phyloP scores from a whole-genome alignment of 1,284 basidiomycete species.

The Irpex sp. region DNA sequence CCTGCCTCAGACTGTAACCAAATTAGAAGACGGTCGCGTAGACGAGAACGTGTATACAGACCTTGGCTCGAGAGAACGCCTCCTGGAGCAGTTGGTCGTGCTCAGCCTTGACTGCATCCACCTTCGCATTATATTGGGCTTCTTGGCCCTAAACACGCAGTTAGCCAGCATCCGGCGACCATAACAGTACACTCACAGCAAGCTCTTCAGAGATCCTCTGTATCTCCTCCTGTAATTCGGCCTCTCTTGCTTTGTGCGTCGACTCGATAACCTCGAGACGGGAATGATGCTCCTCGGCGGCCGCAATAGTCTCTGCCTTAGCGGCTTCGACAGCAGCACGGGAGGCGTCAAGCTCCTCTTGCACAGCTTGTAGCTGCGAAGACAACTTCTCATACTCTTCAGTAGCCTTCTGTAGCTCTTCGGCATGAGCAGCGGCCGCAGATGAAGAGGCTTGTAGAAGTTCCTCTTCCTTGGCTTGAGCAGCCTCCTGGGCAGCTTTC shows the following conservation, averaged over 20 bases:
- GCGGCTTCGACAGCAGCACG: slow-evolving; percentile 45
- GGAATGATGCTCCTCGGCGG: slow-evolving; percentile 42
- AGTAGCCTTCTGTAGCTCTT: slow-evolving; percentile 39
- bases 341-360: slow-evolving; percentile 42
- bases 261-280: slow-evolving; percentile 41
- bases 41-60: slow-evolving; percentile 21
- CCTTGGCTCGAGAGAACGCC: slow-evolving; percentile 77
- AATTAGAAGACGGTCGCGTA: slow-evolving; percentile 1
- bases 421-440: slow-evolving; percentile 40
- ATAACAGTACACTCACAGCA: slow-evolving; percentile 41
- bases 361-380: slow-evolving; percentile 43
- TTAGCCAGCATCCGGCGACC: neutral
- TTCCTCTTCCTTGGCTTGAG: slow-evolving; percentile 46
- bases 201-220: slow-evolving; percentile 56
- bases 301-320: slow-evolving; percentile 38
- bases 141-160: slow-evolving; percentile 54
- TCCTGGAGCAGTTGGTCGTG: slow-evolving; percentile 62
- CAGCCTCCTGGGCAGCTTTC: slow-evolving; percentile 49
- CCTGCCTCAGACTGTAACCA: slow-evolving; percentile 58
- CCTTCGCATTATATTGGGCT: slow-evolving; percentile 59
- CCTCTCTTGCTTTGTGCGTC: slow-evolving; percentile 36
- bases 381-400: slow-evolving; percentile 44
- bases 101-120: slow-evolving; percentile 64
- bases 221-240: slow-evolving; percentile 57
- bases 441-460: slow-evolving; percentile 38